phyloP scores from a whole-genome alignment of 1,284 basidiomycete genomes.

The Tilletia setariae region DNA sequence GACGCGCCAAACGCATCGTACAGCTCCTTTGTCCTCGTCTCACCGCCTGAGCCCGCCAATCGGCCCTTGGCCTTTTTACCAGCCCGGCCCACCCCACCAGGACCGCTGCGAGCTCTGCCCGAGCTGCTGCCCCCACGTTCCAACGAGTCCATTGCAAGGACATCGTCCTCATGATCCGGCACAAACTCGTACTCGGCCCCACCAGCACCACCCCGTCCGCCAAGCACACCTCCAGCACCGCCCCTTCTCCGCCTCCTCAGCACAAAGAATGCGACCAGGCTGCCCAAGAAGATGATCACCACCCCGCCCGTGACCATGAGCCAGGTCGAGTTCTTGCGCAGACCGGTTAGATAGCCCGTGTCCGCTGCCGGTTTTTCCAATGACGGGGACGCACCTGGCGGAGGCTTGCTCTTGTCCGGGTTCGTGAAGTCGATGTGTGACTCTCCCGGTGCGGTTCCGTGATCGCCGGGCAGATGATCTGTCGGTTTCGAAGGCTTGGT shows the following conservation, averaged over 20 bases:
- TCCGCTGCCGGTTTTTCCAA: conserved; percentile 59
- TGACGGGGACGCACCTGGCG: conserved; percentile 30
- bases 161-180: conserved; percentile 64
- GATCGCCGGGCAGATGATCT: conserved; percentile 77
- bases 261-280: conserved; percentile 61
- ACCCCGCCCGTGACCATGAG: conserved; percentile 72
- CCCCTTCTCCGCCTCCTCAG: conserved; percentile 63
- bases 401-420: conserved; percentile 42
- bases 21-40: conserved; percentile 51
- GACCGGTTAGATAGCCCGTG: conserved; percentile 79
- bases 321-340: conserved; percentile 76
- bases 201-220: conserved; percentile 34
- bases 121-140: conserved; percentile 31
- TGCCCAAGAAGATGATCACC: conserved; percentile 69
- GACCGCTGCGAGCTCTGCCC: conserved; percentile 22
- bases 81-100: not conserved
- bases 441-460: conserved; percentile 59
- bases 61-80: conserved; percentile 17
- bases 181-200: conserved; percentile 66
- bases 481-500: conserved; percentile 79
- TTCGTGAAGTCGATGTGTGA: conserved; percentile 53
- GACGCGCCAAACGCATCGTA: conserved; percentile 48
- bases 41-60: conserved; percentile 21
- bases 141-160: conserved; percentile 46
- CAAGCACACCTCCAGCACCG: conserved; percentile 38